Evolutionary conservation across 2,329 filamentous ascomycete species (phyloP).

Genomic region (Cladosporium phlei): DNA sequence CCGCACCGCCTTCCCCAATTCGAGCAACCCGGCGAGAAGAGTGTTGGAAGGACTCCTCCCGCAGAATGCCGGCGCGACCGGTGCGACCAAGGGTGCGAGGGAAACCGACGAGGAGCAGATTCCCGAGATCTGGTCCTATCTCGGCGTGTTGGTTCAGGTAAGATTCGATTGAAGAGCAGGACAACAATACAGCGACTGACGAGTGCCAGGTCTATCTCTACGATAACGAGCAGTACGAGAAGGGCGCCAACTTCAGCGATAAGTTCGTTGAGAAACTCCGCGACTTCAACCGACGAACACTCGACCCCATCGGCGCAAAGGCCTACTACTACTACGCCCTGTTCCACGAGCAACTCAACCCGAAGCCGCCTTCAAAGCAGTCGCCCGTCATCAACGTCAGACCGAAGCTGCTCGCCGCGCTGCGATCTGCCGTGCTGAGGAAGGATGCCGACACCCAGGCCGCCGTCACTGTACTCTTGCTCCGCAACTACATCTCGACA

Average conservation of each 20-base stretch:
- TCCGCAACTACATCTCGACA: conserved; percentile 92
- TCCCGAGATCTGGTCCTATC: conserved; percentile 35
- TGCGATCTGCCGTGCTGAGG: conserved; percentile 90
- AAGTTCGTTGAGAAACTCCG: conserved; percentile 81
- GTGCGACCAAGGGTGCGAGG: conserved; percentile 18
- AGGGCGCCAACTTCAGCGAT: conserved; percentile 78
- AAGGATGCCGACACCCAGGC: conserved; percentile 98
- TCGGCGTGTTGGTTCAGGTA: conserved; percentile 35
- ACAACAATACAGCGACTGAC: conserved; percentile 7
- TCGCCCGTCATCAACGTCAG: conserved; percentile 84
- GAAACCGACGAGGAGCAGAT: conserved; percentile 28
- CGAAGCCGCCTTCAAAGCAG: conserved; percentile 80
- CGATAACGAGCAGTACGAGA: conserved; percentile 75
- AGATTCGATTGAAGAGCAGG: conserved; percentile 1
- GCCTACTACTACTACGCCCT: conserved; percentile 98
- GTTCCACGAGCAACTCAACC: conserved; percentile 86
- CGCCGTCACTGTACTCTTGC: conserved; percentile 86
- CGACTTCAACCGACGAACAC: conserved; percentile 81
- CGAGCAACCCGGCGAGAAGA: conserved; percentile 26
- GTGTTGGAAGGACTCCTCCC: conserved; percentile 31
- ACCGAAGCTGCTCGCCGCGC: conserved; percentile 76
- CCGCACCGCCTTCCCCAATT: conserved; percentile 31
- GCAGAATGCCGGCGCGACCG: conserved; percentile 17
- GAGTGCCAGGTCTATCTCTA: conserved; percentile 78
- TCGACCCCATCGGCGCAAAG: conserved; percentile 89